phyloP scores from a whole-genome alignment of 2,329 filamentous ascomycete genomes.

The Neophaeococcomyces aloes region DNA sequence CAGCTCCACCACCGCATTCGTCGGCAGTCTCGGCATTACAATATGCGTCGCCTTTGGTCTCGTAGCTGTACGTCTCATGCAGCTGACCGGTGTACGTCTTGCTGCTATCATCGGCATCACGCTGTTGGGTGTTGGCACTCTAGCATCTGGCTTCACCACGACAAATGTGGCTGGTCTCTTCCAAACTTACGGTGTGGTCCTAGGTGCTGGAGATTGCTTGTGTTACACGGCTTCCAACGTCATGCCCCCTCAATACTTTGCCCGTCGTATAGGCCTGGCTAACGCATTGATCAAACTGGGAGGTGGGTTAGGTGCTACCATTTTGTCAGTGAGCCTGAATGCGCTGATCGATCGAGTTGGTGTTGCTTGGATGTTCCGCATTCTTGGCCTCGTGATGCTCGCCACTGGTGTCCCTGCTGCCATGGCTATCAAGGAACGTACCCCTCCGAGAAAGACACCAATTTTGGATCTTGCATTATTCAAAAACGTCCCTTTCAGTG shows the following conservation, averaged over 20 bases:
- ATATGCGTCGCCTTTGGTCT: conserved; percentile 44
- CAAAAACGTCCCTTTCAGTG: conserved; percentile 40
- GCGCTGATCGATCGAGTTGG: conserved; percentile 39
- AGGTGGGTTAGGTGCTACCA: conserved; percentile 47
- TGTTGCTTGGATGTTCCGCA: conserved; percentile 43
- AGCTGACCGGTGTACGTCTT: conserved; percentile 38
- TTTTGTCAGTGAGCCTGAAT: conserved; percentile 42
- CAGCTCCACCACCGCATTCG: conserved; percentile 47
- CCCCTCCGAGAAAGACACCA: conserved; percentile 28
- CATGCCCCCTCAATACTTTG: conserved; percentile 46
- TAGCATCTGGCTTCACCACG: conserved; percentile 39
- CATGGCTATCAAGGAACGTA: conserved; percentile 42
- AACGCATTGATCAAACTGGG: conserved; percentile 46
- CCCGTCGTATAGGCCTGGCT: conserved; percentile 42
- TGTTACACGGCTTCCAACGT: conserved; percentile 41
- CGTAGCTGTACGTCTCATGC: conserved; percentile 42
- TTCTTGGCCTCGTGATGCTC: conserved; percentile 43
- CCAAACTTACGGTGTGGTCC: conserved; percentile 37
- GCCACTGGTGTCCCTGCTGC: conserved; percentile 47
- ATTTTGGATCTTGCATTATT: conserved; percentile 48
- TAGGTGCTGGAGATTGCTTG: conserved; percentile 35
- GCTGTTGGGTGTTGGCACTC: conserved; percentile 39
- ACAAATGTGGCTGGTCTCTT: conserved; percentile 40
- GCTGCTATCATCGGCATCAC: conserved; percentile 41
- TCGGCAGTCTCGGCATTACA: conserved; percentile 44